These are phyloP conservation scores for Dittrichia graveolens DNA, from an alignment of 129 eudicot genomes.

Conservation along the genomic window DNA sequence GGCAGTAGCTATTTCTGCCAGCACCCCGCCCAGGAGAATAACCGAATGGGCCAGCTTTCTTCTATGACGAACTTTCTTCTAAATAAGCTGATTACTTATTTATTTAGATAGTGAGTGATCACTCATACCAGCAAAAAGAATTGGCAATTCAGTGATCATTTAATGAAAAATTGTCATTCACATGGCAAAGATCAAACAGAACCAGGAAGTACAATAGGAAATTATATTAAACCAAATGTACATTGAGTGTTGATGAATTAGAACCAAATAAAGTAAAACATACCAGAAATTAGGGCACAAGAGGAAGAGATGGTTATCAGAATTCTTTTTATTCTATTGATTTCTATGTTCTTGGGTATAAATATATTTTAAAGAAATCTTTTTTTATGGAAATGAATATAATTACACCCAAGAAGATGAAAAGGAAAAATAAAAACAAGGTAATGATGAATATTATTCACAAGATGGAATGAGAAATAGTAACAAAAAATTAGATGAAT, in stretches of 20 bases:
- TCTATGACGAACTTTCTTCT: constrained; percentile 38
- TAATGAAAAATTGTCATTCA: no score
- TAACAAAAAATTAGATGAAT: constrained; percentile 14
- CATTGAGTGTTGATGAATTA: constrained; percentile 9
- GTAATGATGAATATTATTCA: constrained; percentile 21
- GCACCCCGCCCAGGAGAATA: constrained; percentile 45
- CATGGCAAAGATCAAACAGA: no score
- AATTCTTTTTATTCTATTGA: not conserved
- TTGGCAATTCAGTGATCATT: no score
- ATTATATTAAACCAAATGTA: not conserved
- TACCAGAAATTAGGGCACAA: constrained; percentile 44
- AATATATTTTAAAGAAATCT: not conserved
- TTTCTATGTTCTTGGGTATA: not conserved
- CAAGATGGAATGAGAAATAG: constrained; percentile 1
- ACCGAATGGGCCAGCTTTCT: constrained; percentile 59
- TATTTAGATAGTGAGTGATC: constrained; percentile 30
- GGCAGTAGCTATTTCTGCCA: constrained; percentile 54
- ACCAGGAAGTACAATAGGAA: no score
- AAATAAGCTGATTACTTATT: constrained; percentile 42
- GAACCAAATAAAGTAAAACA: constrained; percentile 20
- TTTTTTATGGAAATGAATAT: not conserved
- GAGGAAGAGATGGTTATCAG: constrained; percentile 35
- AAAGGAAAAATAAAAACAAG: constrained; percentile 6
- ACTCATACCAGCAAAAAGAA: constrained; percentile 19
- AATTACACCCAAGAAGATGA: constrained; percentile 1